These are phyloP conservation scores for Pogostemon cablin DNA, from an alignment of 257 asterid genomes.

Conservation along the genomic window DNA sequence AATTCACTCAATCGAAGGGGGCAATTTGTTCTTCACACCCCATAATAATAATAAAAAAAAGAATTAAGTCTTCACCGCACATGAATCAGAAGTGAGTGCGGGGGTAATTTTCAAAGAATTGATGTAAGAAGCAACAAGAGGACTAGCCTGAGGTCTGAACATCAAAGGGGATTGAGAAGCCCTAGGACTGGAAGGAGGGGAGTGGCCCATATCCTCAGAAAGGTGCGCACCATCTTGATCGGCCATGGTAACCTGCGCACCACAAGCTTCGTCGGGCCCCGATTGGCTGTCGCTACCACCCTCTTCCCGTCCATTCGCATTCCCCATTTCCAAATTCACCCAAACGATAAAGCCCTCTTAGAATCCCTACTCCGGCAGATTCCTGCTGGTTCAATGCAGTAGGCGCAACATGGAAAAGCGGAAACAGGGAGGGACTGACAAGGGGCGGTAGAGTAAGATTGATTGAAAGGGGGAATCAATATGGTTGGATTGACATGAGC, in stretches of 20 bases:
- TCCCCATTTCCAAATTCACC: slow-evolving; percentile 59
- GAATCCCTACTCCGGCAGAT: slow-evolving; percentile 40
- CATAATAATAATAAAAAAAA: slow-evolving; percentile 21
- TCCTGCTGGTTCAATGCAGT: slow-evolving; percentile 19
- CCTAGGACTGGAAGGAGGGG: slow-evolving; percentile 94
- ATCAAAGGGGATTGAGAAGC: slow-evolving; percentile 84
- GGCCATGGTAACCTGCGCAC: slow-evolving; percentile 51
- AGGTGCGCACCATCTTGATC: slow-evolving; percentile 47
- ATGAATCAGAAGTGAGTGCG: slow-evolving; percentile 5
- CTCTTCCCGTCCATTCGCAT: slow-evolving; percentile 87
- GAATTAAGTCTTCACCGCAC: no score
- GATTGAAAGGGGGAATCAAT: slow-evolving; percentile 27
- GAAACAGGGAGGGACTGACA: not conserved
- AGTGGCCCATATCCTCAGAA: slow-evolving; percentile 73
- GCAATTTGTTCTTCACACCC: slow-evolving; percentile 28
- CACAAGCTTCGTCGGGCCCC: slow-evolving; percentile 44
- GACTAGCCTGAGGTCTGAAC: slow-evolving; percentile 86
- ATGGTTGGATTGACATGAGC: slow-evolving; percentile 27
- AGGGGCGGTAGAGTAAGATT: not conserved
- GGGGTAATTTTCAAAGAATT: not conserved
- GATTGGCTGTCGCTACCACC: slow-evolving; percentile 57
- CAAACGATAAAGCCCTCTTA: slow-evolving; percentile 33
- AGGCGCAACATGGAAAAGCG: slow-evolving; percentile 30
- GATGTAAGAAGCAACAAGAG: not conserved
- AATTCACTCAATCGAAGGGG: slow-evolving; percentile 25